Percentiles rank a stretch among this genome's conserved stretches.
phyloP scores from a whole-genome alignment of 208 protist genomes.

The Phytomonas francai region DNA sequence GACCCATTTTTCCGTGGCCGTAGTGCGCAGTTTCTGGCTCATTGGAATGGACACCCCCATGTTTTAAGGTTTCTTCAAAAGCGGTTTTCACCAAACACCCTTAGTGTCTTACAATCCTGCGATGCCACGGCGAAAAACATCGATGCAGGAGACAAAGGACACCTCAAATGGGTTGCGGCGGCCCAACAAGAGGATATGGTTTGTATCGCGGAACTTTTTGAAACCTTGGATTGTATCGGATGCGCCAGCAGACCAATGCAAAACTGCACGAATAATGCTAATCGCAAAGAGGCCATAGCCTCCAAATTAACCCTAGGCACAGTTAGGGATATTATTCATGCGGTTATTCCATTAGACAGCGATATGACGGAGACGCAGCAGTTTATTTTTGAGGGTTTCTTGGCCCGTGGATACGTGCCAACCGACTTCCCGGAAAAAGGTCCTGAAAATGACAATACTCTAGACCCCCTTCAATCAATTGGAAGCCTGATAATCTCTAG shows the following conservation, averaged over 20 bases:
- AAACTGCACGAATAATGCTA: not conserved
- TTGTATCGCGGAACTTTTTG: constrained; percentile 29
- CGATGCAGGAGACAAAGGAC: constrained; percentile 10
- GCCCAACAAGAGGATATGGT: constrained; percentile 11
- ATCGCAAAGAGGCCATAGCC: not conserved
- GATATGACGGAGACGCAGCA: constrained; percentile 19
- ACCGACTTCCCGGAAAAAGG: not conserved
- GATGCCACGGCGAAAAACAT: constrained; percentile 6
- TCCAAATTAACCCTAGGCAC: constrained; percentile 12
- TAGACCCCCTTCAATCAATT: not conserved
- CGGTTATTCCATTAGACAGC: constrained; percentile 12
- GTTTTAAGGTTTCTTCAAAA: constrained; percentile 12
- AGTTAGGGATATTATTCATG: constrained; percentile 19
- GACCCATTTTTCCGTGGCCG: constrained; percentile 14
- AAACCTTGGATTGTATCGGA: constrained; percentile 24
- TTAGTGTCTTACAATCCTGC: constrained; percentile 7
- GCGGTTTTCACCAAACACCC: not conserved
- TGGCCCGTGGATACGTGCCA: constrained; percentile 17
- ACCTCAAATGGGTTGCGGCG: not conserved
- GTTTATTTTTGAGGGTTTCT: constrained; percentile 29
- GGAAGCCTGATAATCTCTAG: not conserved
- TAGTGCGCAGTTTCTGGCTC: constrained; percentile 40
- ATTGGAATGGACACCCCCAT: constrained; percentile 23
- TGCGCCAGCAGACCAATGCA: constrained; percentile 5
- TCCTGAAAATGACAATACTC: not conserved